A percentile compares a stretch with the other conserved stretches of the same genome.
These are phyloP conservation scores for Rubia occidens DNA, from an alignment of 305 asterid species.

Conservation along the genomic window DNA sequence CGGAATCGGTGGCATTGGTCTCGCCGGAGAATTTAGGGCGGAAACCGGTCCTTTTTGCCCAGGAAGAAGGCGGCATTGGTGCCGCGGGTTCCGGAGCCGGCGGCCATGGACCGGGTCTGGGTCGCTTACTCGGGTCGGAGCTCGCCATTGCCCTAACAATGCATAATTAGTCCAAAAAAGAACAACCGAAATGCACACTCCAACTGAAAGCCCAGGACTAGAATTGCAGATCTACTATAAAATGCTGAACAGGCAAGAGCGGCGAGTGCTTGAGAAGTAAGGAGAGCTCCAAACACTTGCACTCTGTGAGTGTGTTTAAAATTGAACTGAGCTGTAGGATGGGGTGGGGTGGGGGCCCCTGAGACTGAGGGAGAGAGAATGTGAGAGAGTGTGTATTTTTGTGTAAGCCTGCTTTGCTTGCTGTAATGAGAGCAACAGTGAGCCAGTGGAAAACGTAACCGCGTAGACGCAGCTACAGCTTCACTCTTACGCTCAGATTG, in stretches of 20 bases:
- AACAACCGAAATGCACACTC: neutral
- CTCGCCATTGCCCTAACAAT: slow-evolving; percentile 47
- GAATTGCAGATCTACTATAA: slow-evolving; percentile 6
- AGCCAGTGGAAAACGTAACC: neutral
- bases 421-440: too few relatives aligned
- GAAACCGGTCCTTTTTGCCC: slow-evolving; percentile 94
- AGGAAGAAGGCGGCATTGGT: slow-evolving; percentile 84
- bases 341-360: neutral
- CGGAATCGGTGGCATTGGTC: slow-evolving; percentile 72
- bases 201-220: neutral
- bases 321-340: neutral
- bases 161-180: slow-evolving; percentile 22
- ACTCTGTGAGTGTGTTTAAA: slow-evolving; percentile 3
- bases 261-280: neutral
- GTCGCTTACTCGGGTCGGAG: slow-evolving; percentile 59
- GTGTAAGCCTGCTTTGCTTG: neutral
- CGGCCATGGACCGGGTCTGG: slow-evolving; percentile 71
- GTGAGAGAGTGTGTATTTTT: slow-evolving; percentile 1
- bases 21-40: slow-evolving; percentile 94
- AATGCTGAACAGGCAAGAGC: too few relatives aligned
- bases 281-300: neutral
- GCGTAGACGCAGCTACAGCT: neutral
- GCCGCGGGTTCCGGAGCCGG: slow-evolving; percentile 54
- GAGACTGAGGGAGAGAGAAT: neutral
- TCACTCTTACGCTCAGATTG: neutral